Conservation (phyloP, 306 rosid genomes). For the Calophaca sinica region DNA sequence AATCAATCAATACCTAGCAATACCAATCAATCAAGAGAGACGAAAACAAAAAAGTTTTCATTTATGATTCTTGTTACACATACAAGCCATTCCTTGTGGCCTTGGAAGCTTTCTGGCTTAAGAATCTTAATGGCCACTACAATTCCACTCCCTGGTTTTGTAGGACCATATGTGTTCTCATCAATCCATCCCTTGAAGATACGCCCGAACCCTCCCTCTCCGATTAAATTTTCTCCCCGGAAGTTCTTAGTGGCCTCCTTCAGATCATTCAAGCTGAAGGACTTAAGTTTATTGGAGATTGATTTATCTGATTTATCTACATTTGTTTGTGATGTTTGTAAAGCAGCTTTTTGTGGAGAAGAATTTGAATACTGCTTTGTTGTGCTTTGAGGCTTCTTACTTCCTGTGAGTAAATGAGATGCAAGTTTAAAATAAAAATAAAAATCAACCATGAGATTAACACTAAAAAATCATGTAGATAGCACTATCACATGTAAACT, state of each 20-base stretch:
- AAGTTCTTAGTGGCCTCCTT: conserved; percentile 87
- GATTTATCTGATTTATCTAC: conserved; percentile 24
- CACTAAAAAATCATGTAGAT: conserved; percentile 18
- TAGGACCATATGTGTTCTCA: conserved; percentile 67
- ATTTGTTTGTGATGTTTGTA: conserved; percentile 39
- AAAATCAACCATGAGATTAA: conserved; percentile 29
- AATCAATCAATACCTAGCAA: conserved; percentile 36
- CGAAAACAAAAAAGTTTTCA: background rate
- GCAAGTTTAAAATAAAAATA: background rate
- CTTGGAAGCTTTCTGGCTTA: conserved; percentile 90
- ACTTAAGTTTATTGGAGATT: conserved; percentile 57
- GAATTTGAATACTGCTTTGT: conserved; percentile 46
- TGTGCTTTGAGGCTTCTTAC: conserved; percentile 46
- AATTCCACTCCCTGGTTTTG: conserved; percentile 83
- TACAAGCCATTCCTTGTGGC: conserved; percentile 99
- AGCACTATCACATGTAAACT: background rate
- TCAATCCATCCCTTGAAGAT: conserved; percentile 96
- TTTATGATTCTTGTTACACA: conserved; percentile 50
- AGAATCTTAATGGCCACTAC: conserved; percentile 93
- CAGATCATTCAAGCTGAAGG: conserved; percentile 81
- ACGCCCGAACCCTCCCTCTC: conserved; percentile 95
- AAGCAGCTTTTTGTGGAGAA: conserved; percentile 29
- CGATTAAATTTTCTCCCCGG: conserved; percentile 71
- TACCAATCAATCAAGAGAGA: background rate
- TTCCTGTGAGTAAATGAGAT: conserved; percentile 50